Base-by-base conservation (phyloP, 495 filamentous ascomycete genomes). In the Penicillium mononematosum region DNA sequence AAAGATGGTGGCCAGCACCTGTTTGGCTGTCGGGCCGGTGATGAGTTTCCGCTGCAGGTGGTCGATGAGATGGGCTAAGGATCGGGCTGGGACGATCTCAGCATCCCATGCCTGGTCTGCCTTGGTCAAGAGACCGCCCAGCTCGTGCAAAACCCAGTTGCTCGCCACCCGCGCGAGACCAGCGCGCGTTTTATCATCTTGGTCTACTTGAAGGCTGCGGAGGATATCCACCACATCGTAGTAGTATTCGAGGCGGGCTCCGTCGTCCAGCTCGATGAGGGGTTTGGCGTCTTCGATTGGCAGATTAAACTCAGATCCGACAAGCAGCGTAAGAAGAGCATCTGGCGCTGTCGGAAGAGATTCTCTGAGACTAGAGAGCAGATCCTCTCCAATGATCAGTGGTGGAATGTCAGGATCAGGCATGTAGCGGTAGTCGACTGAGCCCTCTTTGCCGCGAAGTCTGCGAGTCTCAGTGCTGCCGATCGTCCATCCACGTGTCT, bases 361-460 rank as follows among this genome's bases (percentile, higher is more conserved):
- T 4, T 72, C 58, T 8, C 65, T 70, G 10, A 98, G 75, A 58
- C 84, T 72, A 10, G 78, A 64, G 17, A 96, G 72, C 5, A 97
- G 75, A 44, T 89, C 85, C 41, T 81, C 60, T 12, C 84, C 86
- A 59, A 99, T 86, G 4, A 90, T 65, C 10, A 99, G 76, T 0
- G 95, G 90, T 0, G 81, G 81, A 10, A 99, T 75, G 70, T 99
- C 94, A 2, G 94, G 91, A 69, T 99, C 94, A 1, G 94, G 94
- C 95, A 98, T 98, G 69, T 98, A 98, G 44, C 94, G 81, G 67
- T 98, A 98, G 63, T 98, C 94, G 2, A 98, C 91, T 64, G 96
- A 92, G 41, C 94, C 95, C 66, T 98, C 94, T 71, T 98, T 98
- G 11, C 91, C 92, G 59, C 94, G 82, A 16, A 98, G 70, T 22